Base-by-base conservation (phyloP, 1,139 yeast species). In the Blastobotrys raffinosifermentans region DNA sequence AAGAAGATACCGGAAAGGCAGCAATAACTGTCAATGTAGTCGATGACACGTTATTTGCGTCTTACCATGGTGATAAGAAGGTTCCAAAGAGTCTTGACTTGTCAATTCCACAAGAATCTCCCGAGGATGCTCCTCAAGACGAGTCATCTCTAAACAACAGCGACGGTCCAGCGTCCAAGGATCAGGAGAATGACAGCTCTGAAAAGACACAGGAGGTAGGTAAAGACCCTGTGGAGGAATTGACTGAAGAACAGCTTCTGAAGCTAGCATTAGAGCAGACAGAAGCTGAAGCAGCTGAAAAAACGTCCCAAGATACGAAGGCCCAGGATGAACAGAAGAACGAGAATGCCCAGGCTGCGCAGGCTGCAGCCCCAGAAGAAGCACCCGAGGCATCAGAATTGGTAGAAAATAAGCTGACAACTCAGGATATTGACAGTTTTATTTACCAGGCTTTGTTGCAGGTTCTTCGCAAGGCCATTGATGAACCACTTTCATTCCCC, bases 341-440 rank as follows among this genome's bases (percentile, higher is more conserved):
- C 3, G 34, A 22, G 21, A 43, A 34, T 26, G 53, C 45, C 26
- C 44, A 43, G 19, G 41, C 36, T 34, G 34, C 32, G 38, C 31
- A 21, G 19, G 34, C 33, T 8, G 38, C 14, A 14, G 34, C 35
- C 17, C 29, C 31, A 37, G 46, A 39, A 38, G 39, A 23, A 22
- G 40, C 21, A 19, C 32, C 51, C 26, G 46, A 20, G 8, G n/a
- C 8, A 20, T 20, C 23, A 3, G 44, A 43, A 6, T 35, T 37
- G 11, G 50, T 43, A 17, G 46, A 47, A 9, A 39, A 32, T 2
- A 48, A 43, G 30, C 60, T 82, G n/a, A 60, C 74, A 0, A 64
- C 72, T 0, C 81, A 77, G 35, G 95, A 87, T 45, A 64, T 85
- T n/a, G 97, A 91, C 54, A 72, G 79, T 38, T 77, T 85, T 45